Percentiles rank a stretch among this genome's conserved stretches.
These are phyloP conservation scores for Colletotrichum navitas DNA, from an alignment of 2,329 filamentous ascomycete genomes.

Conservation along the genomic window DNA sequence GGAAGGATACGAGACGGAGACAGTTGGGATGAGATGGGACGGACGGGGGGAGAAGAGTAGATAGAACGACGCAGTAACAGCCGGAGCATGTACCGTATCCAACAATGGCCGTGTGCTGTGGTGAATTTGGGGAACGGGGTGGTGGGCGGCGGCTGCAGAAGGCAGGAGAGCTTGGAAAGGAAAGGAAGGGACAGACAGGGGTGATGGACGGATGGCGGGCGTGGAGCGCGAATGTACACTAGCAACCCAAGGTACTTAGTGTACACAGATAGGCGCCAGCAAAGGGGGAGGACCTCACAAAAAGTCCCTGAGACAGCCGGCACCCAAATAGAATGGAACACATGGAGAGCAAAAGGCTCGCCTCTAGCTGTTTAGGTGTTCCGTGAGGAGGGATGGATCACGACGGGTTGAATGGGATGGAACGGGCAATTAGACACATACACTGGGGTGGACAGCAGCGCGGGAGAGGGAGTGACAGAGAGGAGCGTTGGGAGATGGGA, in stretches of 20 bases:
- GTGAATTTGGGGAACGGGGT: slow-evolving; percentile 9
- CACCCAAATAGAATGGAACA: slow-evolving; percentile 13
- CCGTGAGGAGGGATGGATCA: slow-evolving; percentile 16
- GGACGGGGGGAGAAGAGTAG: slow-evolving; percentile 13
- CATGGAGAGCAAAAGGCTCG: not conserved
- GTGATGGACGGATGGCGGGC: not conserved
- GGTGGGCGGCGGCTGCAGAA: slow-evolving; percentile 17
- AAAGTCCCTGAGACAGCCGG: slow-evolving; percentile 1
- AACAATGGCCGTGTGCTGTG: not conserved
- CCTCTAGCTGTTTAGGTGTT: not conserved
- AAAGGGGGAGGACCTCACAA: not conserved
- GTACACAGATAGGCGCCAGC: slow-evolving; percentile 11
- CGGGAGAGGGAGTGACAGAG: not conserved
- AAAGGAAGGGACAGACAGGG: slow-evolving; percentile 13
- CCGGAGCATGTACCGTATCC: slow-evolving; percentile 18
- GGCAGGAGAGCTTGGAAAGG: slow-evolving; percentile 13
- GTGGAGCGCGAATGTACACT: slow-evolving; percentile 11
- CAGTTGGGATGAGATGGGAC: slow-evolving; percentile 18
- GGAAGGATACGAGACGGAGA: slow-evolving; percentile 6
- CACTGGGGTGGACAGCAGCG: not conserved
- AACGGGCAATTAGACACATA: slow-evolving; percentile 2
- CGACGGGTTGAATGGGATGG: not conserved
- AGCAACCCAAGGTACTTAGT: not conserved
- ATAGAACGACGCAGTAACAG: slow-evolving; percentile 19
- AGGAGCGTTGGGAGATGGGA: slow-evolving; percentile 6